These are phyloP conservation scores for Ploettnerulaceae sp. DNA, from an alignment of 2,329 filamentous ascomycete species.

Conservation along the genomic window DNA sequence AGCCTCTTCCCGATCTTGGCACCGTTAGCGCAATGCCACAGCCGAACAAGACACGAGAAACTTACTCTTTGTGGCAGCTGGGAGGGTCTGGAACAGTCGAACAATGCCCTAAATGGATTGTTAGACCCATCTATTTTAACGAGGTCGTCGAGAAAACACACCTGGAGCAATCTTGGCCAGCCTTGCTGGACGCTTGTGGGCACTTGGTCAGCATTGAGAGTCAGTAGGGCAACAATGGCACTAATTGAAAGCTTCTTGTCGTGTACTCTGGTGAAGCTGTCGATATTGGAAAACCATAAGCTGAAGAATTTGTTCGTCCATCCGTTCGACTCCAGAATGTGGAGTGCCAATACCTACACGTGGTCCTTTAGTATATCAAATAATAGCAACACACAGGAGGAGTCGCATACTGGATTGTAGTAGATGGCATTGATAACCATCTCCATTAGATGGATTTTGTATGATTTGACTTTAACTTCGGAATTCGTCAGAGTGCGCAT, in stretches of 20 bases:
- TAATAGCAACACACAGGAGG: background rate
- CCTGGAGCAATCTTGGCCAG: constrained; percentile 82
- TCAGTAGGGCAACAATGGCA: constrained; percentile 82
- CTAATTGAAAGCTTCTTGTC: constrained; percentile 98
- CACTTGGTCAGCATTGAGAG: constrained; percentile 73
- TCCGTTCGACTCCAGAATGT: constrained; percentile 81
- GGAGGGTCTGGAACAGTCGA: constrained; percentile 85
- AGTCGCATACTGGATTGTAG: constrained; percentile 67
- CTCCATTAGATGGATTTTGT: constrained; percentile 95
- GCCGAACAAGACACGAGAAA: constrained; percentile 14
- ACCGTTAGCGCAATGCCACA: constrained; percentile 26
- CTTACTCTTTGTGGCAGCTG: constrained; percentile 78
- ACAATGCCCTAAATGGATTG: constrained; percentile 59
- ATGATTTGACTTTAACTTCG: constrained; percentile 84
- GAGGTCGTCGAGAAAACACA: background rate
- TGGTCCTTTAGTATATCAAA: background rate
- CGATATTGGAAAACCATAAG: constrained; percentile 95
- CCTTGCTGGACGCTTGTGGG: constrained; percentile 90
- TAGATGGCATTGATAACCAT: constrained; percentile 98
- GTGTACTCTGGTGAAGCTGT: constrained; percentile 87
- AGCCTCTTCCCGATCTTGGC: constrained; percentile 77
- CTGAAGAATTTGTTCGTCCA: constrained; percentile 99
- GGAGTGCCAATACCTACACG: constrained; percentile 60
- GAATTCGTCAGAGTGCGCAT: constrained; percentile 75
- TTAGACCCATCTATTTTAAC: background rate